phyloP scores from a whole-genome alignment of 176 grass and related monocot genomes.

The Zea mays region Zm-B73-REFERENCE-NAM-5.0 NC_050098.1:210223001-210223500 shows the following conservation, averaged over 20 bases:
- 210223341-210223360: background rate
- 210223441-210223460: constrained; percentile 97
- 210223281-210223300: too few species aligned
- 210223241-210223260: background rate
- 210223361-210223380: too few species aligned
- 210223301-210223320: background rate
- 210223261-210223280: too few species aligned
- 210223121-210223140: background rate
- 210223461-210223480: constrained; percentile 87
- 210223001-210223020: too few species aligned
- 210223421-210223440: too few species aligned
- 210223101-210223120: background rate
- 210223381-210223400: background rate
- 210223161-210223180: background rate
- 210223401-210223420: too few species aligned
- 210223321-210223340: background rate
- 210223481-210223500: constrained; percentile 23
- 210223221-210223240: background rate
- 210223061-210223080: background rate
- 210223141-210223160: background rate
- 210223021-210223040: too few species aligned
- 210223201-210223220: background rate
- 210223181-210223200: background rate
- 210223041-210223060: background rate
- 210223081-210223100: too few species aligned